Evolutionary conservation across 1,139 yeast genomes (phyloP), one percentile per base, ranked within the genome.

Genomic region (Candida sp.): DNA sequence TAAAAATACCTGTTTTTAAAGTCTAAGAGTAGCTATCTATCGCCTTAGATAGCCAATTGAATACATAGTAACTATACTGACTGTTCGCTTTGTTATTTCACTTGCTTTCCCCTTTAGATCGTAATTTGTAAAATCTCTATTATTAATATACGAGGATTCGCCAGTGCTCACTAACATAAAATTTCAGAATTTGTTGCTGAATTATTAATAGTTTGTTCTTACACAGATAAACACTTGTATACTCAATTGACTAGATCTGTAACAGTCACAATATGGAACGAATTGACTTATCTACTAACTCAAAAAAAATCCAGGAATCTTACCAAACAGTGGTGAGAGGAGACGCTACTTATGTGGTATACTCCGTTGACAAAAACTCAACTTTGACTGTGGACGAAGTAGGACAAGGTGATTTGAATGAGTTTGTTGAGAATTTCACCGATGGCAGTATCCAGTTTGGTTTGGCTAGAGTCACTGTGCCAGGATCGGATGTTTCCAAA

Each of bases 361-460:
- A 79, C 57, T 77, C 87, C 1, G 87, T 87, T 4, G 76, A 77
- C 54, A 73, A 75, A 40, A 68, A 69, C 46, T 76, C 83, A 38
- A 77, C 82, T 7, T 78, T 84, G 52, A 70, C 68, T 30, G 87
- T 87, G 22, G 69, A 77, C 4, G 77, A 71, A 37, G 67, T 79
- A 1, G 90, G 89, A 27, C 60, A 74, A 39, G 87, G 85, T 21
- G 82, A 79, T 44, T 81, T 93, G 56, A 75, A 75, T 39, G 97
- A 89, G 45, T 90, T 93, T 60, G 81, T 88, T 40, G 84, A 80
- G 38, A 79, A 86, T 50, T 91, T 93, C 62, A 85, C 84, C 54
- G 98, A 91, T 52, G 89, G 96, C 2, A 82, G 83, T 48, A 89
- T 91, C 44, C 97, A 91, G 70, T 93, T 85, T 60, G 99, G 98